phyloP scores from a whole-genome alignment of 345 rosid species.

The Eucalyptus pauciflora region DNA sequence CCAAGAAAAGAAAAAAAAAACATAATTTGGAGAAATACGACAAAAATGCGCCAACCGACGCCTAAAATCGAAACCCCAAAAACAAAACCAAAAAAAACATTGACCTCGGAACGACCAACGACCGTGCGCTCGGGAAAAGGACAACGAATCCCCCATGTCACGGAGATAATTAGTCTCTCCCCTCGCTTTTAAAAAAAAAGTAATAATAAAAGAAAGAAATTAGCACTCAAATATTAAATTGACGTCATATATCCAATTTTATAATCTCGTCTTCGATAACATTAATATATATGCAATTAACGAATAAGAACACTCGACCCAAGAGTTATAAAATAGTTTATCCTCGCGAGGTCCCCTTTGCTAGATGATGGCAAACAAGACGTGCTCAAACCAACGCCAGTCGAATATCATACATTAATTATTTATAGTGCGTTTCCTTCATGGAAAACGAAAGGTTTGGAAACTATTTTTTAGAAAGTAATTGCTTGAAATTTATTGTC shows the following conservation, averaged over 20 bases:
- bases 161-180: neutral
- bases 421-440: neutral
- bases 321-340: neutral
- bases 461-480: neutral
- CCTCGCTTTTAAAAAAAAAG: neutral
- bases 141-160: neutral
- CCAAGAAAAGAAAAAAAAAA: neutral
- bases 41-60: neutral
- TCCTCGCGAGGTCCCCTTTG: neutral
- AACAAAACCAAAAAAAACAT: constrained; percentile 2
- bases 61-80: neutral
- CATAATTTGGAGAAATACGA: neutral
- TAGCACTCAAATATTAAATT: neutral
- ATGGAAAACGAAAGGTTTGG: neutral
- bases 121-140: neutral
- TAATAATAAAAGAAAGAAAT: neutral
- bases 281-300: neutral
- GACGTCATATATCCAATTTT: neutral
- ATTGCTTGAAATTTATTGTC: rapidly evolving
- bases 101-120: neutral
- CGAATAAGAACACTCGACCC: neutral
- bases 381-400: rapidly evolving
- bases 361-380: neutral
- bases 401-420: neutral
- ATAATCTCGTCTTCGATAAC: neutral